Evolutionary conservation across 805 yeast species (phyloP).

Genomic region (Grigorovia yakushimaensis): DNA sequence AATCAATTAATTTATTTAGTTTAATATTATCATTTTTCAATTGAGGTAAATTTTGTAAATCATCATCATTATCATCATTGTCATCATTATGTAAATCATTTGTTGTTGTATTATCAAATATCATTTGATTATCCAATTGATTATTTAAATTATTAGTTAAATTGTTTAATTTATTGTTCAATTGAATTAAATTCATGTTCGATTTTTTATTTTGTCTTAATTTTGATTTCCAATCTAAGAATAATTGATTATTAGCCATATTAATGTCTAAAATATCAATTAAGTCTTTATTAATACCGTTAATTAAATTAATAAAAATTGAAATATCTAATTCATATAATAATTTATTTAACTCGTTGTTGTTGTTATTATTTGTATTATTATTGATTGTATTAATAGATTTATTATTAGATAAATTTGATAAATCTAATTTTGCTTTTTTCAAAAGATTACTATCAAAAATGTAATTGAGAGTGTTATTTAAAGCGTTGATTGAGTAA

Average conservation of each 20-base stretch:
- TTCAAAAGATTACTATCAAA: constrained; percentile 18
- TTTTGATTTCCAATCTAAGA: background rate
- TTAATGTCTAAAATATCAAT: constrained; percentile 25
- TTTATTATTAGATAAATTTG: constrained; percentile 3
- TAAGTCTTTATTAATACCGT: constrained; percentile 16
- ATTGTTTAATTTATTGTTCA: background rate
- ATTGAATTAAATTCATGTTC: background rate
- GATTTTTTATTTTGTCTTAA: background rate
- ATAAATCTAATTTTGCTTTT: constrained; percentile 17
- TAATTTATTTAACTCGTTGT: constrained; percentile 7
- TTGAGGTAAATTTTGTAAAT: background rate
- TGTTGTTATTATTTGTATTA: background rate
- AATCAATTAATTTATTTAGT: background rate
- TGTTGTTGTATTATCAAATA: no score
- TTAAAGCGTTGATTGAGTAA: constrained; percentile 19
- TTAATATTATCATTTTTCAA: background rate
- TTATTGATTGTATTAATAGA: constrained; percentile 4
- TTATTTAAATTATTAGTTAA: background rate
- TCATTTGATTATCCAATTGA: background rate
- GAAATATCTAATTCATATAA: constrained; percentile 21
- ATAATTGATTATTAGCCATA: constrained; percentile 23
- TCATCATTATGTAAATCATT: background rate
- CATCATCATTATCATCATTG: background rate
- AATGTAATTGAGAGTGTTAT: constrained; percentile 12
- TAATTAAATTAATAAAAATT: constrained; percentile 15